Evolutionary conservation across 257 asterid genomes (phyloP).

Genomic region (Capsicum rhomboideum): DNA sequence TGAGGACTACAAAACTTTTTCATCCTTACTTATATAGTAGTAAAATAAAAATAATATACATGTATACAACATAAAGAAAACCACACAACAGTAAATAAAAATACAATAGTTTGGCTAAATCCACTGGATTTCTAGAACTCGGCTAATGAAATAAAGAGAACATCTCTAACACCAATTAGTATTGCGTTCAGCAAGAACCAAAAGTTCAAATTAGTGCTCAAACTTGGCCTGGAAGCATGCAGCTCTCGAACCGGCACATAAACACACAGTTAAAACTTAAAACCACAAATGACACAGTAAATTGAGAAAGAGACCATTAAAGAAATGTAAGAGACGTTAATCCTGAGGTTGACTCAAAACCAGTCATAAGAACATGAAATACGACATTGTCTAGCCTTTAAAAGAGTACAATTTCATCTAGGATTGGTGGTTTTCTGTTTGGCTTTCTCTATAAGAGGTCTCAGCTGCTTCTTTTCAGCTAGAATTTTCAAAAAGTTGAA

Average conservation of each 20-base stretch:
- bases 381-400: conserved; percentile 3
- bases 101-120: not conserved
- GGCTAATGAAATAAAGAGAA: not conserved
- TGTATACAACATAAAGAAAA: not conserved
- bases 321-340: not conserved
- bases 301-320: not conserved
- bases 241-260: not conserved
- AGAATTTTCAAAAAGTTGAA: conserved; percentile 95
- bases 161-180: not conserved
- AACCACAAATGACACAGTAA: not conserved
- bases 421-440: conserved; percentile 67
- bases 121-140: not conserved
- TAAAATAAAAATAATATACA: too few relatives aligned
- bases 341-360: not conserved
- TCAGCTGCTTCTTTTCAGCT: conserved; percentile 99
- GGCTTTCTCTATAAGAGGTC: conserved; percentile 97
- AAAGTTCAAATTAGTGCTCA: not conserved
- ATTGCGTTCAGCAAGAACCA: not conserved
- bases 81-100: not conserved
- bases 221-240: not conserved
- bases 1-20: too few relatives aligned
- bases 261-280: not conserved
- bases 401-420: conserved; percentile 19
- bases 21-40: too few relatives aligned
- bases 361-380: not conserved